phyloP scores from a whole-genome alignment of 495 filamentous ascomycete species.

The Apiosordaria backusii region DNA sequence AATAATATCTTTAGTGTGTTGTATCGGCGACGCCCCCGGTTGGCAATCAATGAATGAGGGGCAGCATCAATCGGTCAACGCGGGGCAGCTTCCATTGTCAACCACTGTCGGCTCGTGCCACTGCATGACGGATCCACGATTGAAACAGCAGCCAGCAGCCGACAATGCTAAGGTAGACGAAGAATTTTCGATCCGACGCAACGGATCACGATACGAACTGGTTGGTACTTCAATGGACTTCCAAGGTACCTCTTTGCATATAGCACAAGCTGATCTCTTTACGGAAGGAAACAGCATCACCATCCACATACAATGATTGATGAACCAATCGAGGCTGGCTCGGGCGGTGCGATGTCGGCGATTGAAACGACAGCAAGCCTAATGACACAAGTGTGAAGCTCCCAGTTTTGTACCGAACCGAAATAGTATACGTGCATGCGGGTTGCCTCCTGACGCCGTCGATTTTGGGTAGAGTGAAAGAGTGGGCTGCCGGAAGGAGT shows the following conservation, averaged over 20 bases:
- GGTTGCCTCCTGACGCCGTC: slow-evolving; percentile 9
- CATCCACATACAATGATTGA: slow-evolving; percentile 5
- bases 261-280: background rate
- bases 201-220: background rate
- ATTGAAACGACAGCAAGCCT: slow-evolving; percentile 12
- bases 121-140: background rate
- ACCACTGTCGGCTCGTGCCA: background rate
- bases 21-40: slow-evolving; percentile 6
- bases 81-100: background rate
- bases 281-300: background rate
- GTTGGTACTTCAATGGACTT: background rate
- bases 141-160: background rate
- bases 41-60: background rate
- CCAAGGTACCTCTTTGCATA: background rate
- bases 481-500: background rate
- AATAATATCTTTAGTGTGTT: background rate
- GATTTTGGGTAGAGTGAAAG: background rate
- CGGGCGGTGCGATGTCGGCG: slow-evolving; percentile 25
- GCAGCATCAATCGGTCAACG: slow-evolving; percentile 2
- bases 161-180: background rate
- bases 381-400: background rate
- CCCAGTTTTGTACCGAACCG: background rate
- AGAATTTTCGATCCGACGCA: background rate
- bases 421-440: background rate
- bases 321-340: slow-evolving; percentile 6